Conservation (phyloP, 2,329 filamentous ascomycete species). For the Aureobasidium sp. region DNA sequence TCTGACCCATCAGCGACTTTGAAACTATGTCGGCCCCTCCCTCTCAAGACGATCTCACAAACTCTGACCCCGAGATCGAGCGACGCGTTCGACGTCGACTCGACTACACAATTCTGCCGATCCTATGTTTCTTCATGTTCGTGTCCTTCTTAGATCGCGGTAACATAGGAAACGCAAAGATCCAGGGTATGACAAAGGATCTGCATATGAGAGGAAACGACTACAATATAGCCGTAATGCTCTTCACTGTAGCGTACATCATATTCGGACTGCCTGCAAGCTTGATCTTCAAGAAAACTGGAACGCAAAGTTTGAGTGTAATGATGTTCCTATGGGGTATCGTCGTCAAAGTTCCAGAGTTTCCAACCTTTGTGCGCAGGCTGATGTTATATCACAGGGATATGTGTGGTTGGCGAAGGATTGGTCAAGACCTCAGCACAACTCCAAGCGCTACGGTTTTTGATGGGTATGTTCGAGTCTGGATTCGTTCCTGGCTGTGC, state of each 20-base stretch:
- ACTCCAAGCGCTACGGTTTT: constrained; percentile 36
- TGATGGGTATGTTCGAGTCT: constrained; percentile 42
- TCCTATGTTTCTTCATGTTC: constrained; percentile 52
- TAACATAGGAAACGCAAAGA: constrained; percentile 45
- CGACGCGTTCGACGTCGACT: too few species aligned
- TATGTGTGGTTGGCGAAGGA: constrained; percentile 40
- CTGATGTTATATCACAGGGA: constrained; percentile 25
- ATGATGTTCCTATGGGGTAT: constrained; percentile 43
- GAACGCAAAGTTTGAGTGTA: constrained; percentile 35
- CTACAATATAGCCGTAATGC: constrained; percentile 45
- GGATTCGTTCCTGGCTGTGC: constrained; percentile 37
- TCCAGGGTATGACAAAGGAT: constrained; percentile 42
- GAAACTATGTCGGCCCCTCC: too few species aligned
- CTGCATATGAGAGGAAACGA: constrained; percentile 40
- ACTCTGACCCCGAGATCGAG: too few species aligned
- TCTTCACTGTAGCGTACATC: constrained; percentile 30
- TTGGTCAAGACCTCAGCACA: constrained; percentile 35
- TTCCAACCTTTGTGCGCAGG: rapidly evolving
- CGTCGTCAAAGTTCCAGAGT: too few species aligned
- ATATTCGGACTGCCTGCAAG: constrained; percentile 36
- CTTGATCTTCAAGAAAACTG: constrained; percentile 38
- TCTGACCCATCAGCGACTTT: too few species aligned
- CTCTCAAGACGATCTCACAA: too few species aligned
- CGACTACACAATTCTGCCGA: too few species aligned
- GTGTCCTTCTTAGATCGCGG: constrained; percentile 52